Conservation (phyloP, 1,284 basidiomycete species). For the Trichosporon faecale region DNA sequence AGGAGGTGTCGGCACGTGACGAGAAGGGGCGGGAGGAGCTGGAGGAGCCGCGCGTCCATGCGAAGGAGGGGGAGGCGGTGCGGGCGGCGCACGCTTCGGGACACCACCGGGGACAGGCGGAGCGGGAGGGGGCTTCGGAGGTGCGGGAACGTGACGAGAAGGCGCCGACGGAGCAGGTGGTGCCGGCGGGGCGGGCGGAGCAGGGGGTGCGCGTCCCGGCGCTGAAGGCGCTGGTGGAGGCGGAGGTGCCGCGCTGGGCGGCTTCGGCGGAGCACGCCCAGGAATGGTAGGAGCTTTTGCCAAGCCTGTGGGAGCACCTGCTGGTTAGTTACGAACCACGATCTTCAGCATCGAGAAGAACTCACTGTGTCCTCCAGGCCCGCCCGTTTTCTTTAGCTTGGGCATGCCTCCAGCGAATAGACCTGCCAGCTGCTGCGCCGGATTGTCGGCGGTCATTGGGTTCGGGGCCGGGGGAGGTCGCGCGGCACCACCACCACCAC, state of each 20-base stretch:
- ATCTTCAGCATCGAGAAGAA: background rate
- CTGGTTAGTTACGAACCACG: background rate
- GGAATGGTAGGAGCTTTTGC: background rate
- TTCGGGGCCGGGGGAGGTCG: constrained; percentile 21
- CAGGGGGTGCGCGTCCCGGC: constrained; percentile 18
- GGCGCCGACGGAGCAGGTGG: constrained; percentile 21
- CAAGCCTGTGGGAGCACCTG: constrained; percentile 1
- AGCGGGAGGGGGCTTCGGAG: constrained; percentile 62
- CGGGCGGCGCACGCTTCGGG: constrained; percentile 25
- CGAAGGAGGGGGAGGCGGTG: constrained; percentile 22
- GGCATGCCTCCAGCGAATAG: constrained; percentile 89
- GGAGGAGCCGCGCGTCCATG: constrained; percentile 14
- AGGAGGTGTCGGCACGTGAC: constrained; percentile 30
- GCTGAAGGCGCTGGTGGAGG: constrained; percentile 25
- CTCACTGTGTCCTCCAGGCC: constrained; percentile 55
- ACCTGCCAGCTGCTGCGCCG: constrained; percentile 69
- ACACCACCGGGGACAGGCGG: constrained; percentile 23
- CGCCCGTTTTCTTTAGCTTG: constrained; percentile 73
- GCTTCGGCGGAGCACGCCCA: constrained; percentile 23
- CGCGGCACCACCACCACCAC: constrained; percentile 24
- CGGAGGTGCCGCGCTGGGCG: constrained; percentile 18
- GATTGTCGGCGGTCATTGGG: constrained; percentile 30
- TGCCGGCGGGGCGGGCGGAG: constrained; percentile 27
- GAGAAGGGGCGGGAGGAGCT: background rate
- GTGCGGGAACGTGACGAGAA: constrained; percentile 47